These are phyloP conservation scores for Neurospora sp. DNA, from an alignment of 495 filamentous ascomycete genomes.

Conservation along the genomic window DNA sequence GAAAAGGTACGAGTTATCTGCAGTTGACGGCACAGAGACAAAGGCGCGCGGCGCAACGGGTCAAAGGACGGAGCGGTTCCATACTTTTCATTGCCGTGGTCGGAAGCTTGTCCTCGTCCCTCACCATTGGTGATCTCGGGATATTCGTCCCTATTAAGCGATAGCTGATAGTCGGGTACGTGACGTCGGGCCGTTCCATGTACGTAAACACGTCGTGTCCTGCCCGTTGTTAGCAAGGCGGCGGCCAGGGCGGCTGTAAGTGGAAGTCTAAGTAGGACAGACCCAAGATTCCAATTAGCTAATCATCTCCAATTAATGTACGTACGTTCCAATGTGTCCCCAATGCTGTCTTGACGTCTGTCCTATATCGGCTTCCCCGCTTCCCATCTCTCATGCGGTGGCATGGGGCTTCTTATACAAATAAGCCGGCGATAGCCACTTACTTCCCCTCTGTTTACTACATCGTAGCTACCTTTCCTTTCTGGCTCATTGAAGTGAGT, in stretches of 20 bases:
- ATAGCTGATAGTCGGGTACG: background rate
- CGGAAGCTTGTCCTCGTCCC: background rate
- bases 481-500: background rate
- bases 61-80: background rate
- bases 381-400: background rate
- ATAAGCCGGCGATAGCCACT: conserved; percentile 8
- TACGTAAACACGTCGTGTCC: background rate
- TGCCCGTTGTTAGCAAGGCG: background rate
- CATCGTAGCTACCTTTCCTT: background rate
- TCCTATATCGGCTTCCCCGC: background rate
- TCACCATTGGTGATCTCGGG: background rate
- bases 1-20: background rate
- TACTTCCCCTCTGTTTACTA: background rate
- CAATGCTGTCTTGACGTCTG: background rate
- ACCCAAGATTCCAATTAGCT: background rate
- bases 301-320: background rate
- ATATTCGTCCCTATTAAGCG: background rate
- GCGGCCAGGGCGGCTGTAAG: background rate
- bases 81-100: background rate
- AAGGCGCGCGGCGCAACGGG: background rate
- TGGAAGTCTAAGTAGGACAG: background rate
- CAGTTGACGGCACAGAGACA: background rate
- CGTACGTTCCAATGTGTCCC: background rate
- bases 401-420: background rate
- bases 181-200: background rate